Base-by-base conservation (phyloP, 148 eudicot genomes). In the Dianthus caryophyllus region DNA sequence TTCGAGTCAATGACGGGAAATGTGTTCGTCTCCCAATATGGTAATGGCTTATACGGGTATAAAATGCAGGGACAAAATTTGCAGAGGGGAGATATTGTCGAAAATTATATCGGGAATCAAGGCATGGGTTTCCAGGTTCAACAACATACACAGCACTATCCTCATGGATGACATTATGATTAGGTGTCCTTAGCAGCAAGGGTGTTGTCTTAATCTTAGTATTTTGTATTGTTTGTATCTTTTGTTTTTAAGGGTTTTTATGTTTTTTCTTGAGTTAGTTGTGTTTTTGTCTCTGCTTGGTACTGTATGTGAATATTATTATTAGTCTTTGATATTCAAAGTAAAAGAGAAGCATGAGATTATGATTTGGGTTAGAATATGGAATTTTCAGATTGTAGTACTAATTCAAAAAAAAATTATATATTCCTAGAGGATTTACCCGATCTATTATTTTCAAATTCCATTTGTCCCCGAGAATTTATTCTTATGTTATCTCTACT, bases 81-180 rank as follows among this genome's bases (percentile, higher is more conserved):
- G n/a, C n/a, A n/a, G n/a, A n/a, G n/a, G n/a, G n/a, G n/a, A n/a
- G n/a, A n/a, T n/a, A n/a, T n/a, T n/a, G n/a, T n/a, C n/a, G n/a
- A n/a, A n/a, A n/a, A 82, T 17, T 81, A 64, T 13, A 29, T 73
- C 52, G 83, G 80, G 48, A 47, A 78, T 71, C 83, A 78, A 64
- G 74, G 68, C 71, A 71, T 80, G 88, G 80, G 47, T 36, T 88
- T 88, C 61, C 89, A 80, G 77, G 76, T 82, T 81, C 87, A 87
- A n/a, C n/a, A n/a, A 78, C 65, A 85, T 8, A 79, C 81, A 48
- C 81, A 83, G 72, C 76, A 79, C 55, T 87, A 72, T 65, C 83
- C 82, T 75, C 84, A 77, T 73, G 84, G 88, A 62, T 90, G 88
- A 84, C 66, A 65, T 55, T 9, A 41, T 30, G 18, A 54, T 64